Conservation (phyloP, 768 basidiomycete species). For the Suillus variegatus region DNA sequence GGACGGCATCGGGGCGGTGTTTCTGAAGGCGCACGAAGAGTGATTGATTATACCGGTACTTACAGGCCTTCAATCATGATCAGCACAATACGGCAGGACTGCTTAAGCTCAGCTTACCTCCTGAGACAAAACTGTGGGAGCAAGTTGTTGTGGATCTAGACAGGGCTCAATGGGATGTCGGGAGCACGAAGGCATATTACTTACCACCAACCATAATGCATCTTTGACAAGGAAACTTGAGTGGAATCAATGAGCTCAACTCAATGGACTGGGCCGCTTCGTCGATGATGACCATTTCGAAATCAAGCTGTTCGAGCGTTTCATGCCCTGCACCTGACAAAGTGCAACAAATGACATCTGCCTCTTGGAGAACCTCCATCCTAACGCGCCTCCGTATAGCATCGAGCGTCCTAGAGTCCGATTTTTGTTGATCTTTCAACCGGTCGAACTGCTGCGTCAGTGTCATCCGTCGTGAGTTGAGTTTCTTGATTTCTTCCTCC, state of each 20-base stretch:
- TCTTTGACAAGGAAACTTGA: slow-evolving; percentile 80
- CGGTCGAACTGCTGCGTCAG: slow-evolving; percentile 74
- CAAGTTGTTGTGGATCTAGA: slow-evolving; percentile 88
- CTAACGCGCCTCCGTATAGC: slow-evolving; percentile 74
- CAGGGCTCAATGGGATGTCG: not conserved
- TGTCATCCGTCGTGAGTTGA: slow-evolving; percentile 64
- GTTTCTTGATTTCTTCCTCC: slow-evolving; percentile 67
- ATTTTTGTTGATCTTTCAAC: slow-evolving; percentile 81
- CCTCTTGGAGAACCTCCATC: slow-evolving; percentile 76
- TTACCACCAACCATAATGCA: slow-evolving; percentile 93
- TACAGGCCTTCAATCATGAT: slow-evolving; percentile 50
- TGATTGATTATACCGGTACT: slow-evolving; percentile 82
- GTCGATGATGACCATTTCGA: slow-evolving; percentile 96
- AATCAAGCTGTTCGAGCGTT: slow-evolving; percentile 76
- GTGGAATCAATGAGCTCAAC: slow-evolving; percentile 90
- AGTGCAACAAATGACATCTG: slow-evolving; percentile 93
- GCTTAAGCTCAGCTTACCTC: slow-evolving; percentile 42
- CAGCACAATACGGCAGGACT: slow-evolving; percentile 22
- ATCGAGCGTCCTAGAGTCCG: slow-evolving; percentile 79
- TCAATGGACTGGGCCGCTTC: slow-evolving; percentile 98
- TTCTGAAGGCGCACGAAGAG: slow-evolving; percentile 91
- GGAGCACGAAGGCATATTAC: slow-evolving; percentile 9
- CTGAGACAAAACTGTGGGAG: slow-evolving; percentile 82
- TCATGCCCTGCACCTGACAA: slow-evolving; percentile 94
- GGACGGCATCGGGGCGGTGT: slow-evolving; percentile 78